Evolutionary conservation across 1,284 basidiomycete genomes (phyloP), one percentile per base, ranked within the genome.

Genomic region (Puccinia hordei): DNA sequence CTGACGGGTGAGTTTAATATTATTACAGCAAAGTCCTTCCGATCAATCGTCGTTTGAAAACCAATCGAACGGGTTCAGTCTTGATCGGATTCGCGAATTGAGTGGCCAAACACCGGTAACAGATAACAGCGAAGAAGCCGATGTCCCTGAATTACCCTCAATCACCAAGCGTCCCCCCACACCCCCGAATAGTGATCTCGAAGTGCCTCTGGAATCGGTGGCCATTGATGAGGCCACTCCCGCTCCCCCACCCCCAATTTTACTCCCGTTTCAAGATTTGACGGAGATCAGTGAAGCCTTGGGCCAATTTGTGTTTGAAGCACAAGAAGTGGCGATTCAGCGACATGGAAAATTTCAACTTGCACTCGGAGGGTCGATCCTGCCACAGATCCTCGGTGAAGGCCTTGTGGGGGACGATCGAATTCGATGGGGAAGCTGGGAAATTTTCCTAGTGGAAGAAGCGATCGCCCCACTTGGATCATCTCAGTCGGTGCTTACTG

Each of bases 261-360:
- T 80, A 51, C 68, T 80, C 4, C 77, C 66, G 44, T 80, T 80
- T 65, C 38, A 65, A 38, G 77, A 80, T 65, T 15, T 71, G 66
- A 19, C 57, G 17, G 77, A 80, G 55, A 72, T 80, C 27, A 65
- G 68, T 61, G 77, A 80, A 61, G 77, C 68, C 49, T 30, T 80
- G 12, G 77, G 55, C 49, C 77, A 80, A 73, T 80, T 80, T 73
- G 59, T 80, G 19, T 80, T 63, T 65, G 77, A 80, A 65, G 77
- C 77, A 24, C 77, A 80, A 65, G 77, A 80, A 38, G 77, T 69
- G 55, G 77, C 77, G 27, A 44, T 80, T 33, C 77, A 73, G 65
- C 57, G 77, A 63, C 77, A 80, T 35, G 53, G 69, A 2, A 49
- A 69, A 51, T 80, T 80, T 57, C 66, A 61, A 61, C 30, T 80